Percentiles rank a stretch among this genome's conserved stretches.
Conservation (phyloP, 805 yeast genomes). For the Saccharomycopsis sp. region DNA sequence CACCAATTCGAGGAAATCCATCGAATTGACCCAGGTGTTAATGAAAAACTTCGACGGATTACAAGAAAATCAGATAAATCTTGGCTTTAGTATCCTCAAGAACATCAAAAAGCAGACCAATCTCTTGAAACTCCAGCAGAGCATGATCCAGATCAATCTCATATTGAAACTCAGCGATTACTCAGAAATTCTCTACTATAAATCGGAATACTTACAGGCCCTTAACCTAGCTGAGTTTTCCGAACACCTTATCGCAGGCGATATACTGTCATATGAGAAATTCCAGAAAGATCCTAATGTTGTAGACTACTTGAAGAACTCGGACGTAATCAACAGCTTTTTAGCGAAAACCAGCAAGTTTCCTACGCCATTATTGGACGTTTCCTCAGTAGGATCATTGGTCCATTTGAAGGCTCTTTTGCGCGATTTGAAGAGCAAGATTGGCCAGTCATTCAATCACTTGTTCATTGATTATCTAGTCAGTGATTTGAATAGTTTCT, state of each 20-base stretch:
- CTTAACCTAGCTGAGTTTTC: constrained; percentile 51
- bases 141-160: constrained; percentile 38
- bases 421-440: constrained; percentile 48
- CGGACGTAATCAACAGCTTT: constrained; percentile 18
- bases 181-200: constrained; percentile 40
- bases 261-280: constrained; percentile 29
- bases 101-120: constrained; percentile 49
- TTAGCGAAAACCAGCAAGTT: constrained; percentile 30
- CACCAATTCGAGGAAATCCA: constrained; percentile 44
- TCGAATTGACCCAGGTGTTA: constrained; percentile 42
- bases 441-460: constrained; percentile 61
- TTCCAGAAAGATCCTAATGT: constrained; percentile 25
- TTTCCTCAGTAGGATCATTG: constrained; percentile 29
- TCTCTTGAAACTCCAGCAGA: constrained; percentile 55
- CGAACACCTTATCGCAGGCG: constrained; percentile 55
- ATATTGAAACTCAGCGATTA: constrained; percentile 38
- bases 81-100: constrained; percentile 45
- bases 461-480: constrained; percentile 50
- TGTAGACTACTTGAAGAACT: constrained; percentile 21
- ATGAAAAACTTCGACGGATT: constrained; percentile 38
- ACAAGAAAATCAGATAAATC: constrained; percentile 43
- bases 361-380: constrained; percentile 42
- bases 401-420: constrained; percentile 42
- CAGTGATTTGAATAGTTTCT: constrained; percentile 55
- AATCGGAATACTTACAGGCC: constrained; percentile 42